These are phyloP conservation scores for Trichoderma hamatum DNA, from an alignment of 2,329 filamentous ascomycete genomes.

Conservation along the genomic window DNA sequence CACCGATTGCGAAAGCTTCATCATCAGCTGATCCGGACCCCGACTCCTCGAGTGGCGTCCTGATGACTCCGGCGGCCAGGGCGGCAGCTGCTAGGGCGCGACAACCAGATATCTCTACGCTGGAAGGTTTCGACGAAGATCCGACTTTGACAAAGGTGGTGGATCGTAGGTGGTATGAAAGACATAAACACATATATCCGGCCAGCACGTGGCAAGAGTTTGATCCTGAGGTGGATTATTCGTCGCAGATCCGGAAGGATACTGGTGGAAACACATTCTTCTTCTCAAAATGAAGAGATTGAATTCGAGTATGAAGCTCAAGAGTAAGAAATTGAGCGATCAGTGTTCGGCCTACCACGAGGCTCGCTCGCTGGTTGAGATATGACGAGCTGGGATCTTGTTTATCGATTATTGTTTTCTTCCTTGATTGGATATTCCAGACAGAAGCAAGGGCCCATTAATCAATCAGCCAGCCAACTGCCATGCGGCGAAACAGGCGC, in stretches of 20 bases:
- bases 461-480: slow-evolving; percentile 39
- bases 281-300: slow-evolving; percentile 56
- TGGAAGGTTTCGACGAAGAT: slow-evolving; percentile 79
- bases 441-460: background rate
- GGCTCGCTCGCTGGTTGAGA: background rate
- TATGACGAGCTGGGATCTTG: background rate
- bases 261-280: slow-evolving; percentile 92
- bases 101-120: slow-evolving; percentile 54
- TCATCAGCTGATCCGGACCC: slow-evolving; percentile 33
- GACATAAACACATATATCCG: slow-evolving; percentile 97
- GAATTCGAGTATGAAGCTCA: background rate
- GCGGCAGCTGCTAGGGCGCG: slow-evolving; percentile 43
- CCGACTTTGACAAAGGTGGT: slow-evolving; percentile 88
- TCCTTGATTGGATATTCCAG: background rate
- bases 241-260: slow-evolving; percentile 76
- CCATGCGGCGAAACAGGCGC: slow-evolving; percentile 42
- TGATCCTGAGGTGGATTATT: slow-evolving; percentile 85
- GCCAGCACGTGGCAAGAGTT: slow-evolving; percentile 96
- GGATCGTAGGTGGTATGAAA: slow-evolving; percentile 93
- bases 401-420: background rate
- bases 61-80: slow-evolving; percentile 41
- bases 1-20: slow-evolving; percentile 40
- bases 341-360: background rate
- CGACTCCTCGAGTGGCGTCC: slow-evolving; percentile 30
- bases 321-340: background rate